Conservation (phyloP, 164 flowering plant species). For the Aristolochia contorta region DNA sequence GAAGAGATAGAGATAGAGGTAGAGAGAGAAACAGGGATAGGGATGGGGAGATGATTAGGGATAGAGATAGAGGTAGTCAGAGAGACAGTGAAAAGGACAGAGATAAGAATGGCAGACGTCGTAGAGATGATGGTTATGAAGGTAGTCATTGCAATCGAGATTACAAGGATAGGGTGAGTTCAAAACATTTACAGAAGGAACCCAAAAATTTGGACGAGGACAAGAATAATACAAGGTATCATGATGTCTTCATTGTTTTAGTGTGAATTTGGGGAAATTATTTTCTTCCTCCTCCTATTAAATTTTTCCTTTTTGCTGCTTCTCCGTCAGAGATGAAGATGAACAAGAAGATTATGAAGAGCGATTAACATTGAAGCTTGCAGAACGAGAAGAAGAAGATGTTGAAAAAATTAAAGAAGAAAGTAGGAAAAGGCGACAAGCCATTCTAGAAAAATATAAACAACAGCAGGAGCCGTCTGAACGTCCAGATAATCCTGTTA, state of each 20-base stretch:
- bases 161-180: slow-evolving; percentile 18
- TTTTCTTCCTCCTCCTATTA: not conserved
- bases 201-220: slow-evolving; percentile 11
- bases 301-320: not conserved
- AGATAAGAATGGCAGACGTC: slow-evolving; percentile 15
- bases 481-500: slow-evolving; percentile 10
- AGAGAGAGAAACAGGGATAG: slow-evolving; percentile 18
- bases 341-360: slow-evolving; percentile 64
- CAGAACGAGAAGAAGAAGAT: slow-evolving; percentile 86
- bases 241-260: too few species aligned
- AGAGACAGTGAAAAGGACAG: slow-evolving; percentile 21
- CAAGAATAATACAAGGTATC: slow-evolving; percentile 29
- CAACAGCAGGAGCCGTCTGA: slow-evolving; percentile 15
- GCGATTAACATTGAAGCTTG: slow-evolving; percentile 41
- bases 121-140: slow-evolving; percentile 6
- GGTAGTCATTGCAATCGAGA: slow-evolving; percentile 15
- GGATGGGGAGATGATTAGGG: slow-evolving; percentile 23
- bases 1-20: slow-evolving; percentile 9
- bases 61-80: slow-evolving; percentile 18
- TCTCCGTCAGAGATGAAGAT: slow-evolving; percentile 43
- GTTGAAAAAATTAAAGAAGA: slow-evolving; percentile 76
- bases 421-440: slow-evolving; percentile 80
- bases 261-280: not conserved
- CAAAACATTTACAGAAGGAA: slow-evolving; percentile 14
- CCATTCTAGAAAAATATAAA: slow-evolving; percentile 78